phyloP scores from a whole-genome alignment of 257 asterid species.

The Vinca minor region DNA sequence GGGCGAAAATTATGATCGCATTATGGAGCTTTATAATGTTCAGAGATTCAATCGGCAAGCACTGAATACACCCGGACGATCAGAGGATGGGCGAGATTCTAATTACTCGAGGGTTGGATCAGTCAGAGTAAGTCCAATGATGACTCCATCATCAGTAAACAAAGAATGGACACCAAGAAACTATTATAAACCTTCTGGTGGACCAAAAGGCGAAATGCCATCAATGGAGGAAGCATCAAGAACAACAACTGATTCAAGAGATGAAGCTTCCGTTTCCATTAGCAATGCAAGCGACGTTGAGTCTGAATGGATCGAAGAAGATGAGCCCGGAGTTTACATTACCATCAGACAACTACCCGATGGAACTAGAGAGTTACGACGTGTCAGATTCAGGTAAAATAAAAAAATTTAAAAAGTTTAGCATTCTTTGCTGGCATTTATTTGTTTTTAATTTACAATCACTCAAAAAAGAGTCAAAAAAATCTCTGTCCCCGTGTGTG shows the following conservation, averaged over 20 bases:
- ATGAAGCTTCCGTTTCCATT: constrained; percentile 76
- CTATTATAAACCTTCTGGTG: constrained; percentile 33
- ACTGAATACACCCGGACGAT: constrained; percentile 64
- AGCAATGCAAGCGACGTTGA: constrained; percentile 93
- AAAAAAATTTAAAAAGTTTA: too few relatives aligned
- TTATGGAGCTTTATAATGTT: constrained; percentile 84
- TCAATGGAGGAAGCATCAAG: constrained; percentile 78
- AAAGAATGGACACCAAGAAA: constrained; percentile 53
- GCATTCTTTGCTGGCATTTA: too few relatives aligned
- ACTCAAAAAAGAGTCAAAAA: too few relatives aligned
- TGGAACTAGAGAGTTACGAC: constrained; percentile 88
- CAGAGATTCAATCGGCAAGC: constrained; percentile 80
- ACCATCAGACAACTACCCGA: constrained; percentile 83
- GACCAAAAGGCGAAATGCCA: constrained; percentile 38
- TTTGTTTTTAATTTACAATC: too few relatives aligned
- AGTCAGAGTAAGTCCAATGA: constrained; percentile 65
- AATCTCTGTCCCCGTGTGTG: too few relatives aligned
- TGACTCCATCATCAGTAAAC: constrained; percentile 69
- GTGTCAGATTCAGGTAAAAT: constrained; percentile 95
- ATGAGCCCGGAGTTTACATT: constrained; percentile 84
- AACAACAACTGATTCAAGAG: constrained; percentile 72
- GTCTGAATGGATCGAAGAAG: constrained; percentile 92
- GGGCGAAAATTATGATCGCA: constrained; percentile 77
- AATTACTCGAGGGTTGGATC: constrained; percentile 68
- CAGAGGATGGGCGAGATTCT: constrained; percentile 93